Evolutionary conservation across 495 filamentous ascomycete genomes (phyloP), one percentile per base, ranked within the genome.

Genomic region (Penicilliopsis zonata): DNA sequence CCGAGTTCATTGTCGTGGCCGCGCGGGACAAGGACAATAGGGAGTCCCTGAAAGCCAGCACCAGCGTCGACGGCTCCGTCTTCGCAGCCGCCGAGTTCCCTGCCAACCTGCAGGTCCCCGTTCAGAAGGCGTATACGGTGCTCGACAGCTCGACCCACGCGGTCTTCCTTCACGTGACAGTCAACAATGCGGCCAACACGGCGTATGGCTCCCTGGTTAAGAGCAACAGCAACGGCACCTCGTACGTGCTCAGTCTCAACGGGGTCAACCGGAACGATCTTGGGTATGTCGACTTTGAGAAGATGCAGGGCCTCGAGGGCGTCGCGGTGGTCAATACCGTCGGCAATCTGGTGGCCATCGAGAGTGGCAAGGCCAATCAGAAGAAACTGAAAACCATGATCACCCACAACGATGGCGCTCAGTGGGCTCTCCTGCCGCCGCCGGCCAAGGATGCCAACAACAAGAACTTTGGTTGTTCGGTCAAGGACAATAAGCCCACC

Each of bases 171-270:
- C 86, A 94, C 38, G 86, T 96, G 10, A 83, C 76, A 2, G 78
- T 83, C 30, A 77, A 77, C 35, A 64, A 61, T 16, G 55, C 57
- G 5, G 44, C 61, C 15, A 76, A 67, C 3, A 69, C 66, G 20
- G 72, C 76, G 33, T 85, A 80, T 40, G 90, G 90, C n/a, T 74
- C 75, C 15, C 78, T 99, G 32, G 69, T 99, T 47, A 96, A 96
- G 69, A 93, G 85, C 43, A 99, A 99, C 57, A 94, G 83, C 44
- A 96, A 96, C 48, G 90, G 90, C 22, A 96, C 90, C 0, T 87
- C 80, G 2, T 99, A 95, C 43, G 82, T 92, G 13, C 59, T 87
- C 30, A 87, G 80, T 52, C 59, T 88, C 6, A 57, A 69, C 29
- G 70, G 67, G 0, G 81, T 95, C 43, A 94, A 94, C 53, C 69